phyloP scores from a whole-genome alignment of 306 rosid species.

The Ormosia emarginata region DNA sequence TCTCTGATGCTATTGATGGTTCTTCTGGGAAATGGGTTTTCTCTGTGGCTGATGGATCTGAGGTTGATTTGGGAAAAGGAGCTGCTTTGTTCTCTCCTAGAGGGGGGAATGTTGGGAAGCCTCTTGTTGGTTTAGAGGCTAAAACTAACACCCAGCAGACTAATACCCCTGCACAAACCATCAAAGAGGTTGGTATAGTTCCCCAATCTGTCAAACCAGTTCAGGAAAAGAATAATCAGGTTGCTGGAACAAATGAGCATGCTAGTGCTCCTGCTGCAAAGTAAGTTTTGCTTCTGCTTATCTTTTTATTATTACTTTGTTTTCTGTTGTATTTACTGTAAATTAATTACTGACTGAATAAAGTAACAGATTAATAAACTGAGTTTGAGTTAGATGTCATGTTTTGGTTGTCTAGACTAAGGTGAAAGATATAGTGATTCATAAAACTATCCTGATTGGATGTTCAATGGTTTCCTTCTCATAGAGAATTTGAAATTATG shows the following conservation, averaged over 20 bases:
- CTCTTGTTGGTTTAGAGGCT: constrained; percentile 40
- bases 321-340: background rate
- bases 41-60: constrained; percentile 60
- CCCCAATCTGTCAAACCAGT: constrained; percentile 42
- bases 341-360: background rate
- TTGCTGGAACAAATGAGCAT: constrained; percentile 44
- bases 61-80: constrained; percentile 53
- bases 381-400: constrained; percentile 6
- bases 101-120: constrained; percentile 44
- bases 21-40: constrained; percentile 69
- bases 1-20: constrained; percentile 67
- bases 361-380: background rate
- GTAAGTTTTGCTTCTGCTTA: constrained; percentile 38
- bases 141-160: constrained; percentile 21
- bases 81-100: constrained; percentile 49
- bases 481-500: background rate
- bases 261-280: constrained; percentile 71
- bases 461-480: background rate
- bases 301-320: background rate
- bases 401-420: background rate
- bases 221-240: constrained; percentile 60
- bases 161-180: constrained; percentile 16
- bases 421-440: background rate
- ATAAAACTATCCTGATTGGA: background rate
- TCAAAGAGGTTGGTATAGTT: constrained; percentile 51